Evolutionary conservation across 1,284 basidiomycete genomes (phyloP).

Genomic region (Neolentinus lepideus): DNA sequence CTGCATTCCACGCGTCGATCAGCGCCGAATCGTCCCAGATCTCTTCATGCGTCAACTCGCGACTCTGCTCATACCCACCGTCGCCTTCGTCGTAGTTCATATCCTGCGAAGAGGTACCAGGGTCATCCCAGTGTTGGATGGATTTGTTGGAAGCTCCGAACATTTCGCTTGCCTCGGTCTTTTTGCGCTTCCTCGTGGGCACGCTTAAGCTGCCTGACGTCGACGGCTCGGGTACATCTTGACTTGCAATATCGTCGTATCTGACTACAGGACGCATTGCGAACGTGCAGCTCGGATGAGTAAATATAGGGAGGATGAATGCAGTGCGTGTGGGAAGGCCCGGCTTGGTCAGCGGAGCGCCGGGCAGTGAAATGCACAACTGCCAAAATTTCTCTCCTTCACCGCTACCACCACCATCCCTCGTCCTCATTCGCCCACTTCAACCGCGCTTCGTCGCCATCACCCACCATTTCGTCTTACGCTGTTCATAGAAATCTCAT

Average conservation of each 20-base stretch:
- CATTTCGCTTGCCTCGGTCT: constrained; percentile 21
- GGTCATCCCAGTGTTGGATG: constrained; percentile 39
- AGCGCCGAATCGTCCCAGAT: constrained; percentile 81
- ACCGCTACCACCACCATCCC: constrained; percentile 18
- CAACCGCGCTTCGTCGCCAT: constrained; percentile 8
- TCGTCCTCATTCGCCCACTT: constrained; percentile 2
- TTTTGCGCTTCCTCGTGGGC: constrained; percentile 41
- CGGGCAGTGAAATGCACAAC: neutral
- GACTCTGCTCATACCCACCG: constrained; percentile 12
- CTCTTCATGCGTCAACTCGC: constrained; percentile 61
- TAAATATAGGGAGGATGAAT: neutral
- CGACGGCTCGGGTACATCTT: neutral
- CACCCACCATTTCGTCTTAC: constrained; percentile 62
- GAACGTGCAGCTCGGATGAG: neutral
- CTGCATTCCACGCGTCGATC: constrained; percentile 75
- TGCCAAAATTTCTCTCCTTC: neutral
- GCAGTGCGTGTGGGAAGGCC: neutral
- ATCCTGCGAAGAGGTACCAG: constrained; percentile 19
- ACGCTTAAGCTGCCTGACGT: constrained; percentile 10
- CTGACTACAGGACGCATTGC: neutral
- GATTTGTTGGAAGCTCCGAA: constrained; percentile 14
- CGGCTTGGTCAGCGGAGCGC: neutral
- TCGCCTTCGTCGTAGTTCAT: constrained; percentile 26
- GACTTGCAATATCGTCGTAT: constrained; percentile 3
- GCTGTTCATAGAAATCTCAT: constrained; percentile 31